A percentile compares a stretch with the other conserved stretches of the same genome.
Conservation (phyloP, 108 stramenopile genomes). For the Mediolabrus comicus region DNA sequence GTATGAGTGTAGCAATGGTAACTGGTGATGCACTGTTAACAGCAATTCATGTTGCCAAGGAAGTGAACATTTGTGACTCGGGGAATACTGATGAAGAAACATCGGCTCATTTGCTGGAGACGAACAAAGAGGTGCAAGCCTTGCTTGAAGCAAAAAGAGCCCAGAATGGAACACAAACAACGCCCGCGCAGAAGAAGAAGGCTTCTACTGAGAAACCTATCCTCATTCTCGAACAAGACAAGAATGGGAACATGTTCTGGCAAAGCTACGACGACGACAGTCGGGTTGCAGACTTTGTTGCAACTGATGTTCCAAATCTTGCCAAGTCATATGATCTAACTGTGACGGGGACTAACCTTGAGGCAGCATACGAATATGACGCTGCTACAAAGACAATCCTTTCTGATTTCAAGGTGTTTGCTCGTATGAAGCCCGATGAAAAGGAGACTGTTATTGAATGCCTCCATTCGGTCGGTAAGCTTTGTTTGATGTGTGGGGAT, state of each 20-base stretch:
- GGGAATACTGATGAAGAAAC: slow-evolving; percentile 27
- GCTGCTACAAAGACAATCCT: slow-evolving; percentile 65
- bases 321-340: slow-evolving; percentile 80
- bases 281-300: slow-evolving; percentile 52
- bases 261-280: slow-evolving; percentile 82
- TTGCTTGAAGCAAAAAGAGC: slow-evolving; percentile 47
- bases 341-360: slow-evolving; percentile 78
- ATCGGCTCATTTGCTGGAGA: slow-evolving; percentile 27
- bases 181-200: slow-evolving; percentile 10
- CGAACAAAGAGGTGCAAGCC: slow-evolving; percentile 59
- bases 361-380: slow-evolving; percentile 76
- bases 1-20: slow-evolving; percentile 88
- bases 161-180: slow-evolving; percentile 7
- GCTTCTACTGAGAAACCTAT: slow-evolving; percentile 53
- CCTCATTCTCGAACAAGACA: slow-evolving; percentile 69
- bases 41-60: slow-evolving; percentile 94
- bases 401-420: slow-evolving; percentile 90
- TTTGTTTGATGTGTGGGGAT: slow-evolving; percentile 96
- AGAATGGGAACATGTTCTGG: slow-evolving; percentile 69
- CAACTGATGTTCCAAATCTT: slow-evolving; percentile 62
- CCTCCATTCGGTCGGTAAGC: slow-evolving; percentile 77
- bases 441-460: slow-evolving; percentile 94
- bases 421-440: slow-evolving; percentile 95
- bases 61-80: slow-evolving; percentile 76
- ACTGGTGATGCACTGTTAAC: slow-evolving; percentile 96